Evolutionary conservation across 768 basidiomycete genomes (phyloP), one percentile per base, ranked within the genome.

Genomic region (Boletus insuetus): DNA sequence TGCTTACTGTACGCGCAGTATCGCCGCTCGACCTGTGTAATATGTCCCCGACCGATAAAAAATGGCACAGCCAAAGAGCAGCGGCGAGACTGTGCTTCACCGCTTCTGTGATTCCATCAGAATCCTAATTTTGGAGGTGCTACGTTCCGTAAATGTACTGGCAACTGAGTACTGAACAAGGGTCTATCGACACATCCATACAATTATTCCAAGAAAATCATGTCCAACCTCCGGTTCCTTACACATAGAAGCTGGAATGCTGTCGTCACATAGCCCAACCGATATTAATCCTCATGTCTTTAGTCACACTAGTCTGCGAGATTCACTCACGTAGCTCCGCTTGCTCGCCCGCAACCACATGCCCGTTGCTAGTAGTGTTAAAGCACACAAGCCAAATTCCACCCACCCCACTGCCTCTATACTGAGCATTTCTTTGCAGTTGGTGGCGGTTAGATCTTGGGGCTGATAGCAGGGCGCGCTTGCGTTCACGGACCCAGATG

Each of bases 351-450:
- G 73, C 63, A 81, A 67, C 81, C 81, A 82, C 60, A 78, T 65
- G 43, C 82, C 78, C 13, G 87, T 86, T 32, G 77, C 75, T 6
- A 78, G 50, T 41, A 87, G 68, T 8, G 86, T 82, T 56, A 84
- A 51, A 12, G 77, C 51, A 62, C 85, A 85, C 19, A 91, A 67
- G 8, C 77, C 79, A 57, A 89, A 84, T 59, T 89, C 87, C 47
- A 85, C 81, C 89, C 89, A 91, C 6, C 86, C 87, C 16, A 91
- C 66, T 1, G 84, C 84, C 69, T 87, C 86, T 8, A 89, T 83
- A 6, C 88, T 87, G 57, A 90, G 72, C 3, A 82, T 81, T 67
- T 89, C 84, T 59, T 86, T 78, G 71, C 90, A 91, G 60, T 82
- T 87, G 58, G 57, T 58, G 56, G 55, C 24, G 53, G 59, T 67